A percentile compares a stretch with the other conserved stretches of the same genome.
phyloP scores from a whole-genome alignment of 225 moss, liverwort and hornwort genomes.

The Ulota crispa region DNA sequence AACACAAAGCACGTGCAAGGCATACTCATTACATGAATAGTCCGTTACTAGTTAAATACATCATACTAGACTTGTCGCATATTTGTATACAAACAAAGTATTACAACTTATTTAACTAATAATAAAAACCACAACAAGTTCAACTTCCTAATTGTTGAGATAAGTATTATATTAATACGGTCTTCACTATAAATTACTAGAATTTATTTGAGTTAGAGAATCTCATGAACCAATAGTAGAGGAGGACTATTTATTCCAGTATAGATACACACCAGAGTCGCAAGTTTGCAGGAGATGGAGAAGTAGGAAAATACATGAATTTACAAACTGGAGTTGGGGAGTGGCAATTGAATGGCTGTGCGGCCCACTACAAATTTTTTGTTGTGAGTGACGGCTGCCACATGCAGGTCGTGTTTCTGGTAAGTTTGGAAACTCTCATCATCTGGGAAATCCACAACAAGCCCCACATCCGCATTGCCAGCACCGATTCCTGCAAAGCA shows the following conservation, averaged over 20 bases:
- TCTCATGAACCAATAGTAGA: too few species aligned
- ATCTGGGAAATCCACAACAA: slow-evolving; percentile 64
- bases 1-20: too few species aligned
- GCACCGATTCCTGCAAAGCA: slow-evolving; percentile 43
- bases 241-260: neutral
- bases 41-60: too few species aligned
- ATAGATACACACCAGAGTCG: neutral
- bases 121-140: too few species aligned
- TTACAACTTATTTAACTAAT: neutral
- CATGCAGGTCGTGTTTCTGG: slow-evolving; percentile 59
- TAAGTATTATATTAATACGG: too few species aligned
- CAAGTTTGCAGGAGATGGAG: neutral
- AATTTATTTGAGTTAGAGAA: too few species aligned
- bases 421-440: slow-evolving; percentile 59
- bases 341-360: slow-evolving; percentile 53
- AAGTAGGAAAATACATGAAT: neutral
- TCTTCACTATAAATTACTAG: too few species aligned
- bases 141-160: too few species aligned
- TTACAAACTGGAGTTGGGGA: slow-evolving; percentile 50
- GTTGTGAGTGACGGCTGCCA: slow-evolving; percentile 48
- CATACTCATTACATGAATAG: too few species aligned
- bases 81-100: neutral
- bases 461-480: slow-evolving; percentile 57
- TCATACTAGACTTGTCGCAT: neutral
- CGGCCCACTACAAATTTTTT: slow-evolving; percentile 42